These are phyloP conservation scores for Colletotrichum acutatum DNA, from an alignment of 2,329 filamentous ascomycete species.

Conservation along the genomic window DNA sequence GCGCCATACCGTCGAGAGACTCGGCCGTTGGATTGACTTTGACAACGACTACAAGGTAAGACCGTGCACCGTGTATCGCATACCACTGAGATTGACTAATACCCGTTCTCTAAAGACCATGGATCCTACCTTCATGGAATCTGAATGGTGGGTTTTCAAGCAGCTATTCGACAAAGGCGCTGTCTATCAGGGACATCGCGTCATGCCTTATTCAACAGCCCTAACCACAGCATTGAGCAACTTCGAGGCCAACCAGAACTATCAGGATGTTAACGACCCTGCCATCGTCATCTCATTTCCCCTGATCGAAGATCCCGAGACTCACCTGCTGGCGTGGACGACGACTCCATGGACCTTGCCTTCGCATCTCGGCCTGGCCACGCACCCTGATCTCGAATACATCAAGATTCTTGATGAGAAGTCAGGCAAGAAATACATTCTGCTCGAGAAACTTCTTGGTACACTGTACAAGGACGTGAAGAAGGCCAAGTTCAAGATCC, in stretches of 20 bases:
- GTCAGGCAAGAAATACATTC: conserved; percentile 84
- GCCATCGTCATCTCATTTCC: conserved; percentile 91
- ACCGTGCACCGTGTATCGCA: background rate
- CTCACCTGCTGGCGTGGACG: conserved; percentile 85
- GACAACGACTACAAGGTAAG: conserved; percentile 93
- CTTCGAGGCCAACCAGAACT: conserved; percentile 92
- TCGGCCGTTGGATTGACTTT: conserved; percentile 97
- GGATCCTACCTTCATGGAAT: conserved; percentile 96
- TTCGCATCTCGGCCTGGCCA: conserved; percentile 81
- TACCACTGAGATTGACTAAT: conserved; percentile 32
- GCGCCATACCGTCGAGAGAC: conserved; percentile 85
- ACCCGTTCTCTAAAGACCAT: conserved; percentile 73
- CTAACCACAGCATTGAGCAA: conserved; percentile 68
- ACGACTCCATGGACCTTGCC: conserved; percentile 89
- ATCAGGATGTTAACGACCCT: conserved; percentile 92
- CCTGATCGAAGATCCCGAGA: conserved; percentile 79
- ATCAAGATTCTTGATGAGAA: conserved; percentile 86
- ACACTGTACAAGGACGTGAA: conserved; percentile 95
- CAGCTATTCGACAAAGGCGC: conserved; percentile 88
- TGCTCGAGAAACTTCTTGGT: conserved; percentile 82
- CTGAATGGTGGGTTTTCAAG: conserved; percentile 97
- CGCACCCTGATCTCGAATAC: conserved; percentile 86
- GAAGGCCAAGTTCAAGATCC: conserved; percentile 90
- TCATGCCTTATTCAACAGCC: conserved; percentile 94
- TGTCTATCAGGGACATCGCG: conserved; percentile 89